Base-by-base conservation (phyloP, 1,139 yeast genomes). In the Sugiyamaella sp. region DNA sequence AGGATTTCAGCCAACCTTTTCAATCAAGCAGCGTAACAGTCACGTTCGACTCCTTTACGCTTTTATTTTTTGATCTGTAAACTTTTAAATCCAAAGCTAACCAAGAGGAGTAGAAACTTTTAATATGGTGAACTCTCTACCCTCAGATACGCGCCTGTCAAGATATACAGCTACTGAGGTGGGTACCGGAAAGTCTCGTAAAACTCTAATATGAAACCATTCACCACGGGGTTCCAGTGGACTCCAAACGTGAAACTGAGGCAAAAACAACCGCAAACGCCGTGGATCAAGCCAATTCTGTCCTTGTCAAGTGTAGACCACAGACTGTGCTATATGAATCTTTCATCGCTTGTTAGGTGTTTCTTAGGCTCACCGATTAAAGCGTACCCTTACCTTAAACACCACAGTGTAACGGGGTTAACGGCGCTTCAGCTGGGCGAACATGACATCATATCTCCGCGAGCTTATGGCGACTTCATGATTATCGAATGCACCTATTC, bases 81-180 rank as follows among this genome's bases (percentile, higher is more conserved):
- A 10, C 10, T 24, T 24, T n/a, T n/a, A n/a, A n/a, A n/a, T n/a
- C n/a, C 5, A 24, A 24, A 10, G 29, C 29, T 24, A 24, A 24
- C 29, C 29, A 24, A 14, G 35, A 29, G 6, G 42, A 21, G 27
- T 20, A 39, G 20, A 40, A 40, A 40, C 21, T n/a, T 40, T 40
- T n/a, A 40, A 40, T 40, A 25, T 40, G 33, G 33, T 24, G 20
- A 40, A 40, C 44, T 37, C 21, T 22, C 8, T 21, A n/a, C 44
- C 5, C 25, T 19, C 25, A 14, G 14, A 32, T 40, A 25, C 44
- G 44, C 44, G 32, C 44, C 33, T 22, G 44, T 40, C 44, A n/a
- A 40, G 20, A 40, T 37, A 20, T 37, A 9, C 4, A 20, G 20
- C 3, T 6, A 37, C 12, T n/a, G n/a, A n/a, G 24, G 44, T 9